Evolutionary conservation across 225 moss, liverwort and hornwort genomes (phyloP).

Genomic region (Bryoerythrophyllum caledonicum): DNA sequence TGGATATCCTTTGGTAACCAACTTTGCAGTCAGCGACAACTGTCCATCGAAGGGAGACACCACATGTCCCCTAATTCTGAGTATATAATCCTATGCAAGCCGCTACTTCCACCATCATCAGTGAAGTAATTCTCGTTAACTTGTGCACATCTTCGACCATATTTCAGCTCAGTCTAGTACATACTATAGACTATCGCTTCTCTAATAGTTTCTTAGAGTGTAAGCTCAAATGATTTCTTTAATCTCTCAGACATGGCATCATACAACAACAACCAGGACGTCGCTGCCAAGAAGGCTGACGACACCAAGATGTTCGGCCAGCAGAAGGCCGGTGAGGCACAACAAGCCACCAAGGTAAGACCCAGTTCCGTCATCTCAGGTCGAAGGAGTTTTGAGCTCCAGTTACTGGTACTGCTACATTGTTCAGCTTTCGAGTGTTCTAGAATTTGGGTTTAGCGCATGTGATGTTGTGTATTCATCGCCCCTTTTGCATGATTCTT

Average conservation of each 20-base stretch:
- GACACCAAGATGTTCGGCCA: slow-evolving; percentile 28
- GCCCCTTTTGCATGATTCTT: accelerated
- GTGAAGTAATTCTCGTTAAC: background rate
- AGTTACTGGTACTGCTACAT: background rate
- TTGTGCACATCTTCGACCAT: background rate
- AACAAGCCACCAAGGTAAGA: slow-evolving; percentile 35
- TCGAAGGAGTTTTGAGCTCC: background rate
- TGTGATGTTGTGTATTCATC: background rate
- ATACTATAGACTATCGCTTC: background rate
- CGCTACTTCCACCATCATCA: background rate
- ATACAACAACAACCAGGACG: slow-evolving; percentile 39
- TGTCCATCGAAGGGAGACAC: background rate
- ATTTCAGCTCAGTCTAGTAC: background rate
- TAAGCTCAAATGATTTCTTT: background rate
- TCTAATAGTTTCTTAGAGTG: background rate
- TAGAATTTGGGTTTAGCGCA: background rate
- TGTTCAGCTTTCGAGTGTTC: background rate
- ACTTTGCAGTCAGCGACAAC: background rate
- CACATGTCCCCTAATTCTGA: background rate
- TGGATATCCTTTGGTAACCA: background rate
- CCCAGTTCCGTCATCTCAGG: background rate
- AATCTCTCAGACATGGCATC: slow-evolving; percentile 19
- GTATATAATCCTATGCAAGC: background rate
- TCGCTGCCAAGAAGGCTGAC: slow-evolving; percentile 26
- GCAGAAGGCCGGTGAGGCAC: slow-evolving; percentile 44